These are phyloP conservation scores for Pachysolen tannophilus DNA, from an alignment of 805 yeast species.

Conservation along the genomic window DNA sequence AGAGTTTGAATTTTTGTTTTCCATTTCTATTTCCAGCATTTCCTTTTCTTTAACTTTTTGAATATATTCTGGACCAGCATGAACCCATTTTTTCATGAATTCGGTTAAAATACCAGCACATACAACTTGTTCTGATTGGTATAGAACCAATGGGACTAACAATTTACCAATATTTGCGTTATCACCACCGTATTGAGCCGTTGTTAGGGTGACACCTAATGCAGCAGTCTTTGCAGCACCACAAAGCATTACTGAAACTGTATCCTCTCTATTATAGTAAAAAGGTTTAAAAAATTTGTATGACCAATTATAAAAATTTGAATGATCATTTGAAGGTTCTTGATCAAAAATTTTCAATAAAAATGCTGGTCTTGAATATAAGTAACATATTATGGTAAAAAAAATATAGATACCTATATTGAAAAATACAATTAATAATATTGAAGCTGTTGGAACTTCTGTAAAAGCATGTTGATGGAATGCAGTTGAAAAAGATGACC, in stretches of 20 bases:
- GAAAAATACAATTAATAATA: conserved; percentile 75
- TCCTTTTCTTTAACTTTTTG: conserved; percentile 12
- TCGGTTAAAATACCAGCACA: conserved; percentile 68
- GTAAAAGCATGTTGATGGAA: conserved; percentile 77
- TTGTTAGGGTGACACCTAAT: conserved; percentile 74
- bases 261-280: conserved; percentile 61
- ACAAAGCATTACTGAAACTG: conserved; percentile 75
- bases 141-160: conserved; percentile 75
- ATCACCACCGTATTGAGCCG: conserved; percentile 61
- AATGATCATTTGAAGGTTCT: conserved; percentile 39
- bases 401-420: conserved; percentile 73
- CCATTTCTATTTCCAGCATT: too few species aligned
- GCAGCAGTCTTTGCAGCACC: conserved; percentile 96
- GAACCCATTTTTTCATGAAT: conserved; percentile 65
- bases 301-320: conserved; percentile 35
- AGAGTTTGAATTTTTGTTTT: too few species aligned
- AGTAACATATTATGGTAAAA: conserved; percentile 59
- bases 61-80: conserved; percentile 15
- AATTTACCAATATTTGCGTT: conserved; percentile 59
- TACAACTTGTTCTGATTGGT: conserved; percentile 82
- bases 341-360: conserved; percentile 33
- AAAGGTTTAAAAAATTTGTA: conserved; percentile 51
- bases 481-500: conserved; percentile 78
- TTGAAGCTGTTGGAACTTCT: conserved; percentile 55
- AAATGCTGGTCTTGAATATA: conserved; percentile 53